phyloP scores from a whole-genome alignment of 495 filamentous ascomycete species.

The Aspergillus incahuasiensis region DNA sequence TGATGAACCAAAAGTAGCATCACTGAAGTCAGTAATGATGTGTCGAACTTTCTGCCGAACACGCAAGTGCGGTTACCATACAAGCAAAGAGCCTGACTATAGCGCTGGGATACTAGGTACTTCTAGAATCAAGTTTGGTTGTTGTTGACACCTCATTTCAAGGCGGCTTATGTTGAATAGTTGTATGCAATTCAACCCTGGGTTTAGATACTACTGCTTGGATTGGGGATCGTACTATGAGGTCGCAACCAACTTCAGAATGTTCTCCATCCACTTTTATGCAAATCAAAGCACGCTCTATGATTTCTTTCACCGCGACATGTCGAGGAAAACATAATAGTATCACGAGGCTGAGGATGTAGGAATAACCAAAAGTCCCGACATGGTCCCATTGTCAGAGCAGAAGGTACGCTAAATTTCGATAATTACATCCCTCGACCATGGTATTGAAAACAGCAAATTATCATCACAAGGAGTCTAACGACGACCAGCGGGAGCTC shows the following conservation, averaged over 20 bases:
- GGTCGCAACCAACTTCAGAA: too few species aligned
- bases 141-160: neutral
- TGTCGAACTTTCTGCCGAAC: neutral
- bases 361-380: constrained; percentile 12
- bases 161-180: neutral
- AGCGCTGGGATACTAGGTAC: neutral
- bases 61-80: neutral
- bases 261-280: neutral
- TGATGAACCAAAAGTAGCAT: neutral
- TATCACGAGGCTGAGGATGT: neutral
- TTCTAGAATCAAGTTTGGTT: constrained; percentile 1
- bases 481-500: constrained; percentile 21
- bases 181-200: too few species aligned
- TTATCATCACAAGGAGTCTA: constrained; percentile 16
- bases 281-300: neutral
- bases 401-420: constrained; percentile 19
- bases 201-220: too few species aligned
- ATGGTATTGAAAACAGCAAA: constrained; percentile 16
- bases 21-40: neutral
- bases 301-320: neutral
- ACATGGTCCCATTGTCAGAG: constrained; percentile 17
- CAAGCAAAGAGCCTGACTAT: neutral
- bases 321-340: neutral
- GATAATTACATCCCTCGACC: constrained; percentile 29
- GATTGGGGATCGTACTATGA: too few species aligned